Evolutionary conservation across 176 grass and related monocot species (phyloP).

Genomic region (Alloteropsis semialata): DNA sequence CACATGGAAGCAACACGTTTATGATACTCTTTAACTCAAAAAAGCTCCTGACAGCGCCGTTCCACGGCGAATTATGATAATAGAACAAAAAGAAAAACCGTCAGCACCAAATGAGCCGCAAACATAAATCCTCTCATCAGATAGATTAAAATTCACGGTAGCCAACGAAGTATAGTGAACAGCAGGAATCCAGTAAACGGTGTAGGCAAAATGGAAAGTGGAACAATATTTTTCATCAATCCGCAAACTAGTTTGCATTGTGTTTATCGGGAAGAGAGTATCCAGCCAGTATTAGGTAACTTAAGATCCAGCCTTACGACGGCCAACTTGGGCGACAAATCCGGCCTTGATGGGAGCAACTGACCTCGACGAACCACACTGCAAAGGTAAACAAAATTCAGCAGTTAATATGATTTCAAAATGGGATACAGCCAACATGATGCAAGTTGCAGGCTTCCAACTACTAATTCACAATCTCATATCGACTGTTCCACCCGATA

Average conservation of each 20-base stretch:
- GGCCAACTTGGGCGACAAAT: constrained; percentile 81
- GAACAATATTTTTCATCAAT: constrained; percentile 7
- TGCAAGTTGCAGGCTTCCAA: not conserved
- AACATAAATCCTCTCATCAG: constrained; percentile 21
- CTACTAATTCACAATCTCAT: not conserved
- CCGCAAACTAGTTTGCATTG: constrained; percentile 34
- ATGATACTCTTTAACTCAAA: not conserved
- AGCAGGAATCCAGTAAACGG: constrained; percentile 14
- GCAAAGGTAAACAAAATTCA: constrained; percentile 12
- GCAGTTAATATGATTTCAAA: not conserved
- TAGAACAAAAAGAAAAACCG: not conserved
- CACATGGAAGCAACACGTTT: constrained; percentile 7
- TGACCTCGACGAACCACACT: constrained; percentile 95
- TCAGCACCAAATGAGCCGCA: not conserved
- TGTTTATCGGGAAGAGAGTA: not conserved
- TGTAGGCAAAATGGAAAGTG: constrained; percentile 22
- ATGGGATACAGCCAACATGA: not conserved
- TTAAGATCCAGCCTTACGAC: constrained; percentile 69
- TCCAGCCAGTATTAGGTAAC: not conserved
- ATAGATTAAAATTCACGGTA: constrained; percentile 20
- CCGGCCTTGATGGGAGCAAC: constrained; percentile 96
- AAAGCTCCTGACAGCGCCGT: not conserved
- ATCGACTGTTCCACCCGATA: not conserved
- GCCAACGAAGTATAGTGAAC: not conserved
- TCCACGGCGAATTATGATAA: not conserved